Base-by-base conservation (phyloP, 1,284 basidiomycete species). In the Gomphus sp. region DNA sequence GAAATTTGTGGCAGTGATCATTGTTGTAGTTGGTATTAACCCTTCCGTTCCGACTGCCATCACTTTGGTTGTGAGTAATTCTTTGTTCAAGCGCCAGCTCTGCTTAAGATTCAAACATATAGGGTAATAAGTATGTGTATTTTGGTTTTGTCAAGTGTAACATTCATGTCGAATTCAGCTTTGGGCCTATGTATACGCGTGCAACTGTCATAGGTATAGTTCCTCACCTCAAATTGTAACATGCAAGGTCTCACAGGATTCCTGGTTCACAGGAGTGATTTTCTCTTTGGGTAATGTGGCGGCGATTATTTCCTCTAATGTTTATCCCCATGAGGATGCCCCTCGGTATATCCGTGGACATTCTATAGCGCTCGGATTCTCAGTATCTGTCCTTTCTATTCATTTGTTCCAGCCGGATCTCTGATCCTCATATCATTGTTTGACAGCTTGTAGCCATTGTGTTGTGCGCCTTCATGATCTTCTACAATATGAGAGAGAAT, bases 11-110 rank as follows among this genome's bases (percentile, higher is more conserved):
- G 72, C 72, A 51, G 68, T 74, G 31, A 76, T 76, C 68, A 61
- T 77, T 31, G 68, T 71, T 2, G 71, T 74, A 34, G 67, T 65
- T 61, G 70, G 6, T 69, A 51, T 71, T 31, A 73, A 70, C 4
- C 73, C 74, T 5, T 66, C 70, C 36, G 76, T 76, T 60, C 68
- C 72, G 9, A 72, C 69, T 8, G 72, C 71, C 43, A 76, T 78
- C 62, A 66, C 72, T 0, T 77, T 73, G 71, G 67, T 70, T 14
- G 74, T 59, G 39, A 14, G 52, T 37, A 34, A 43, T 22, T 47
- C 14, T 37, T 33, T 34, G 10, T 16, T 18, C 2, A 14, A 6
- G 3, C 41, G 12, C 14, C 41, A 53, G 11, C n/a, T 6, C 16
- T 50, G 34, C 7, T 52, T 18, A 25, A 12, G 16, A n/a, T 43